These are phyloP conservation scores for Trypanosoma platydactyli DNA, from an alignment of 208 protist genomes.

Conservation along the genomic window DNA sequence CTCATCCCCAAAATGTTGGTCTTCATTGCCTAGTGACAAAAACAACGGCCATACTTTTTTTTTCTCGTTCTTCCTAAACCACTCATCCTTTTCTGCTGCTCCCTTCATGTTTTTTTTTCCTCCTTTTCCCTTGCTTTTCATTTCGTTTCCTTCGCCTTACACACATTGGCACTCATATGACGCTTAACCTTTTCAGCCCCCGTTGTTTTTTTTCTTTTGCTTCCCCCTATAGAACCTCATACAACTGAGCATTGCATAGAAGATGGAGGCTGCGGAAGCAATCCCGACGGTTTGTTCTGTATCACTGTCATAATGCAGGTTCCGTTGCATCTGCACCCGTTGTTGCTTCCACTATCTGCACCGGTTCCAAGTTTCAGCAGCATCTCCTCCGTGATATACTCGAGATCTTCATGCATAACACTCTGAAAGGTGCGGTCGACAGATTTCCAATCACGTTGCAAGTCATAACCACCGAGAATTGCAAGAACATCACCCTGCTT, in stretches of 20 bases:
- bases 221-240: not conserved
- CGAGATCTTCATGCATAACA: slow-evolving; percentile 47
- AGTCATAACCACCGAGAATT: slow-evolving; percentile 46
- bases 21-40: not conserved
- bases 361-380: slow-evolving; percentile 41
- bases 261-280: slow-evolving; percentile 37
- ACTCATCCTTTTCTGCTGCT: slow-evolving; percentile 1
- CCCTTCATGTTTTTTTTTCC: slow-evolving; percentile 1
- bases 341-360: slow-evolving; percentile 8
- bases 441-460: slow-evolving; percentile 31
- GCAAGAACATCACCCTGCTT: slow-evolving; percentile 53
- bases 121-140: not conserved
- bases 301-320: slow-evolving; percentile 41
- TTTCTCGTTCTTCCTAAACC: not conserved
- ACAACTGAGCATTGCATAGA: slow-evolving; percentile 24
- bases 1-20: not conserved
- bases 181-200: not conserved
- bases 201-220: slow-evolving; percentile 10
- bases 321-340: slow-evolving; percentile 1
- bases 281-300: slow-evolving; percentile 34
- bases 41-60: not conserved
- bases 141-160: not conserved
- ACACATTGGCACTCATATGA: not conserved
- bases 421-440: slow-evolving; percentile 23
- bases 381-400: slow-evolving; percentile 83